Evolutionary conservation across 306 rosid species (phyloP).

Genomic region (Dryas drummondii): DNA sequence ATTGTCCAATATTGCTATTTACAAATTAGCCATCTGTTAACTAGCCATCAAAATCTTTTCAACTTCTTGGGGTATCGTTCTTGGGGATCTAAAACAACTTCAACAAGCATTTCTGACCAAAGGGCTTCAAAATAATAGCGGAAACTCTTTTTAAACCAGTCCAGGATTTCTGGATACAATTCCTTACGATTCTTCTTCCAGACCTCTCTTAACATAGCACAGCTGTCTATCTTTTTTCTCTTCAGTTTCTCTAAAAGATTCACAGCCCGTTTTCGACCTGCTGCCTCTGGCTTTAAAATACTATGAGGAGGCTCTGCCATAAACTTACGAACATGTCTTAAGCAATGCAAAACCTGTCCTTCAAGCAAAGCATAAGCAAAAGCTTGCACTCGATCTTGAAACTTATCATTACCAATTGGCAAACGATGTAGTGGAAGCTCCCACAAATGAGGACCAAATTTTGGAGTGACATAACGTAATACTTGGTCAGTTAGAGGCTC

Average conservation of each 20-base stretch:
- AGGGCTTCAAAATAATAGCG: conserved; percentile 42
- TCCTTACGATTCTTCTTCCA: conserved; percentile 78
- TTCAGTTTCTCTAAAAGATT: conserved; percentile 58
- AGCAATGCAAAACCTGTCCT: conserved; percentile 83
- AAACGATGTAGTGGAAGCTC: conserved; percentile 57
- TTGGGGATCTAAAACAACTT: conserved; percentile 49
- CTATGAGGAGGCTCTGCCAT: conserved; percentile 74
- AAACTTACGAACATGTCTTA: conserved; percentile 49
- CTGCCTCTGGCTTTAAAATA: conserved; percentile 71
- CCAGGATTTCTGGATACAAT: conserved; percentile 59
- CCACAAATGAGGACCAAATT: conserved; percentile 74
- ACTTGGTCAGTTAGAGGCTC: conserved; percentile 60
- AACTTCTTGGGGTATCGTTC: conserved; percentile 30
- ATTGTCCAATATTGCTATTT: too few relatives aligned
- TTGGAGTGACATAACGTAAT: conserved; percentile 56
- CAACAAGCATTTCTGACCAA: conserved; percentile 71
- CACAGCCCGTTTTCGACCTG: conserved; percentile 71
- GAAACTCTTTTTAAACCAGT: conserved; percentile 77
- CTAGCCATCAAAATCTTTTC: background rate
- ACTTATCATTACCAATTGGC: conserved; percentile 38
- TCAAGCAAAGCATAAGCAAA: conserved; percentile 81
- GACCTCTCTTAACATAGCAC: conserved; percentile 51
- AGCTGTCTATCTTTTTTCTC: conserved; percentile 44
- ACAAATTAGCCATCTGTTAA: too few relatives aligned
- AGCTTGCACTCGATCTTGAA: conserved; percentile 27